A percentile compares a stretch with the other conserved stretches of the same genome.
Conservation (phyloP, 202 grass and related monocot species). For the Cymbopogon flexuosus region DNA sequence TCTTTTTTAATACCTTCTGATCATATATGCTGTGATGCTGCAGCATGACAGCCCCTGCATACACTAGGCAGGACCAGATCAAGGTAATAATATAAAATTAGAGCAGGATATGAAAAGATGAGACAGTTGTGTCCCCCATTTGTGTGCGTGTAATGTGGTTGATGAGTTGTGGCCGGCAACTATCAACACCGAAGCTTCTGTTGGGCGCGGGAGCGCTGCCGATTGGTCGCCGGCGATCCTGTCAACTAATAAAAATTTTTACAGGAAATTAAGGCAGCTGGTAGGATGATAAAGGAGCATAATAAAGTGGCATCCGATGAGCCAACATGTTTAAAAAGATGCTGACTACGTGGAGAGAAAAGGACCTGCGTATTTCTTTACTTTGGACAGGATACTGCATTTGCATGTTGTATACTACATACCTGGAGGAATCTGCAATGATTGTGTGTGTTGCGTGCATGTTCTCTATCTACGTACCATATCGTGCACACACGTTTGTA, state of each 20-base stretch:
- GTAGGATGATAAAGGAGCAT: not conserved
- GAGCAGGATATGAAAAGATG: slow-evolving; percentile 26
- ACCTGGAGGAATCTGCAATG: slow-evolving; percentile 27
- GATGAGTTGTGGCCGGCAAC: slow-evolving; percentile 47
- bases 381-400: not conserved
- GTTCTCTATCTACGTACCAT: slow-evolving; percentile 8
- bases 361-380: not conserved
- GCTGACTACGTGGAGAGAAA: not conserved
- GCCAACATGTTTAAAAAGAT: not conserved
- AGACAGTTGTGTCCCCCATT: slow-evolving; percentile 26
- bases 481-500: not conserved
- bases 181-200: slow-evolving; percentile 39
- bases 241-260: not conserved
- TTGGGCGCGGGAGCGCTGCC: slow-evolving; percentile 12
- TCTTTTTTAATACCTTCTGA: not conserved
- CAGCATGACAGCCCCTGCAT: slow-evolving; percentile 15
- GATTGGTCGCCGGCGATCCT: slow-evolving; percentile 26
- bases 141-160: not conserved
- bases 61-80: not conserved
- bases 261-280: not conserved
- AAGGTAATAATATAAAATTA: slow-evolving; percentile 11
- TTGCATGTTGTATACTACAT: not conserved
- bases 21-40: not conserved
- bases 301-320: slow-evolving; percentile 21
- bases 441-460: slow-evolving; percentile 29